These are phyloP conservation scores for Mucor sp. DNA, from an alignment of 371 early-diverging fungal species.

Conservation along the genomic window DNA sequence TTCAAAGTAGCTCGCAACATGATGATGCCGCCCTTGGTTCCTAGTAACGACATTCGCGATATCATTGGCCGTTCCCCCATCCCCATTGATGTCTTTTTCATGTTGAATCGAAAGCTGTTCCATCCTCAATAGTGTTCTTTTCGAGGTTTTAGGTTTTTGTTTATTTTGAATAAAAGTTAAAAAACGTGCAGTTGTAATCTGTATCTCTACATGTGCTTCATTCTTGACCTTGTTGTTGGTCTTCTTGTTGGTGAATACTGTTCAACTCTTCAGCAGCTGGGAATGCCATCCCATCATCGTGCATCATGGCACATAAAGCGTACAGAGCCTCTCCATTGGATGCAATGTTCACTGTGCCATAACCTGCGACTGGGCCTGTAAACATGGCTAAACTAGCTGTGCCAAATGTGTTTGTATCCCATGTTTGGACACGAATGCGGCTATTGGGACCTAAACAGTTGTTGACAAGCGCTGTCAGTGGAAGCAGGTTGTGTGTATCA, in stretches of 20 bases:
- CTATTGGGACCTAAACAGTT: constrained; percentile 6
- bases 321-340: background rate
- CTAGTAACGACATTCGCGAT: constrained; percentile 9
- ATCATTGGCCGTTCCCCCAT: constrained; percentile 10
- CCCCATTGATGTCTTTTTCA: constrained; percentile 5
- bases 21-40: background rate
- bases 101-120: constrained; percentile 11
- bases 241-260: too few relatives aligned
- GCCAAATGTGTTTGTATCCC: constrained; percentile 26
- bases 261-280: too few relatives aligned
- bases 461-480: background rate
- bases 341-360: background rate
- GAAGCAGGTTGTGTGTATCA: background rate
- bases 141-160: too few relatives aligned
- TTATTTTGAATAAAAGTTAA: background rate
- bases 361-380: background rate
- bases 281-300: background rate
- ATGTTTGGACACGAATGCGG: constrained; percentile 18
- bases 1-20: background rate
- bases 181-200: background rate
- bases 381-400: background rate
- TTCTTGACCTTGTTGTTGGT: background rate
- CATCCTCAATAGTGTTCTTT: constrained; percentile 5
- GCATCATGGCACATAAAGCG: background rate
- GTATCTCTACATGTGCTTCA: background rate